Conservation (phyloP, 176 grass and related monocot species). For the Zoysia japonica region DNA sequence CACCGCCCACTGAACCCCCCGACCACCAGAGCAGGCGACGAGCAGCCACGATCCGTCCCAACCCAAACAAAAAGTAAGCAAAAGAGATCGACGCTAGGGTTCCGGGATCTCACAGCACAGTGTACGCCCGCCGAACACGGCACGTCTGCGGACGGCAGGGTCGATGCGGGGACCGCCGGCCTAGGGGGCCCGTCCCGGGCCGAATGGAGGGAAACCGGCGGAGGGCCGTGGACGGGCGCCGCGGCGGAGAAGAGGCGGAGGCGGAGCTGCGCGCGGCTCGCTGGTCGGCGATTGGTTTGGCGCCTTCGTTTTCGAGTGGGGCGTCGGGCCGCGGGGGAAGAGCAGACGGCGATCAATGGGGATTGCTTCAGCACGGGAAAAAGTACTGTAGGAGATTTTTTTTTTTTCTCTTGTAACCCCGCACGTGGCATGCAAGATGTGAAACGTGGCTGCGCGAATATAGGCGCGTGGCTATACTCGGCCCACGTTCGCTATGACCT, state of each 20-base stretch:
- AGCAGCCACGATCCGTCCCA: background rate
- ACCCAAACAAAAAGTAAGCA: background rate
- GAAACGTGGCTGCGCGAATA: background rate
- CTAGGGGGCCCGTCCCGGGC: background rate
- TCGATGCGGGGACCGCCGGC: background rate
- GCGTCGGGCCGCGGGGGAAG: background rate
- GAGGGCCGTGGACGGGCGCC: too few relatives aligned
- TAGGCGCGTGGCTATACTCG: background rate
- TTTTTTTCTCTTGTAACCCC: background rate
- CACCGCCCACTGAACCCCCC: background rate
- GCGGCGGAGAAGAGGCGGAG: background rate
- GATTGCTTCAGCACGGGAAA: background rate
- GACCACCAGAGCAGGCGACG: background rate
- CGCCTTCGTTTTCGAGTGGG: constrained; percentile 50
- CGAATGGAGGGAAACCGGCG: background rate
- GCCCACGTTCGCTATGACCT: background rate
- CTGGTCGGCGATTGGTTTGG: constrained; percentile 41
- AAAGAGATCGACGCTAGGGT: background rate
- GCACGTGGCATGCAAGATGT: background rate
- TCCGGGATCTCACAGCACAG: constrained; percentile 42
- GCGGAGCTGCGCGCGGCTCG: background rate
- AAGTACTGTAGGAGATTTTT: too few relatives aligned
- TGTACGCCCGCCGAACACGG: background rate
- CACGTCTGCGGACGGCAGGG: background rate
- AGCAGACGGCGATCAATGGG: background rate